These are phyloP conservation scores for Arthrinium phaeospermum DNA, from an alignment of 2,329 filamentous ascomycete genomes.

Conservation along the genomic window DNA sequence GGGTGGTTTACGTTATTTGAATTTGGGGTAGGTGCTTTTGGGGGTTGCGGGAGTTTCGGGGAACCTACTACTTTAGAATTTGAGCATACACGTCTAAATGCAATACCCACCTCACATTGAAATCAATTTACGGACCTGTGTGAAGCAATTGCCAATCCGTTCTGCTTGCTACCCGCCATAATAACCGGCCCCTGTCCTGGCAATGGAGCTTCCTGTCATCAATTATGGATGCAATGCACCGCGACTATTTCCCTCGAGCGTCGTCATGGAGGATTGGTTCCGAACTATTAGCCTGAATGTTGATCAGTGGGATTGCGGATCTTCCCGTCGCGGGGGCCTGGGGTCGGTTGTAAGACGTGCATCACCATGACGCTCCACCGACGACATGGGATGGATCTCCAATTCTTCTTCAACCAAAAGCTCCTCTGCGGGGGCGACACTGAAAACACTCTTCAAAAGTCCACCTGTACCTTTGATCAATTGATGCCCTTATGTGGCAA, in stretches of 20 bases:
- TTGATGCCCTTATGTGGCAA: neutral
- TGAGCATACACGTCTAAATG: neutral
- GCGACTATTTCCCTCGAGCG: neutral
- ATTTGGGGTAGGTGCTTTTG: neutral
- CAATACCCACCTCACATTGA: neutral
- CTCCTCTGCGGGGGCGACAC: neutral
- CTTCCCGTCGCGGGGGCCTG: neutral
- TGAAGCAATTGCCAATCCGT: neutral
- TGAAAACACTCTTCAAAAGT: neutral
- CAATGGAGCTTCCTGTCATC: neutral
- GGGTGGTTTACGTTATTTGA: conserved; percentile 36
- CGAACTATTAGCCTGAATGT: neutral
- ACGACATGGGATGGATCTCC: neutral
- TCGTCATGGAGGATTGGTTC: neutral
- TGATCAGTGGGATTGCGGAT: neutral
- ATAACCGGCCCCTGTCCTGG: neutral
- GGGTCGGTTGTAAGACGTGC: neutral
- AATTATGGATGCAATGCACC: neutral
- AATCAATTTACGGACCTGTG: neutral
- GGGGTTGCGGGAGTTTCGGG: neutral
- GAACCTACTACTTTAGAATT: too few species aligned
- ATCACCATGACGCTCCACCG: neutral
- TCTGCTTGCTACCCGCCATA: neutral
- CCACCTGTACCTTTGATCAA: neutral
- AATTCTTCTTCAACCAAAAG: neutral